Evolutionary conservation across 306 rosid genomes (phyloP), one percentile per base, ranked within the genome.

Genomic region (Medicago arabica): DNA sequence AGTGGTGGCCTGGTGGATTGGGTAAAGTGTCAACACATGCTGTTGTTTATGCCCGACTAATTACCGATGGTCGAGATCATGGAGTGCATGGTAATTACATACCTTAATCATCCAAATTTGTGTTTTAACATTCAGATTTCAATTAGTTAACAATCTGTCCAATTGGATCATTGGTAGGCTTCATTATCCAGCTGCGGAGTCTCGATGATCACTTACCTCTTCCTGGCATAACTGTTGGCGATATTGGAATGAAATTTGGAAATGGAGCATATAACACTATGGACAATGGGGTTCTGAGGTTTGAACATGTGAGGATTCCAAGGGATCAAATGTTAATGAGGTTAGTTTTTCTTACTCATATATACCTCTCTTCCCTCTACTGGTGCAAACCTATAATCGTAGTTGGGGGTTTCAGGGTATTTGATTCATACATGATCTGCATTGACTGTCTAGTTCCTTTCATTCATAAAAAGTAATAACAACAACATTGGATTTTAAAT

Each of bases 1-100:
- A 95, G 99, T 95, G 99, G 99, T 95, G 97, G 99, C 99, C 99
- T 75, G 99, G 99, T 79, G 99, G 99, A 76, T 83, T 95, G 92
- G 99, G 97, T 66, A 95, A 95, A 86, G 84, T 82, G 74, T 85
- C 97, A 13, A 95, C 97, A 2, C 99, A 95, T 63, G 97, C 88
- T 63, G 80, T 87, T 82, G 86, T 90, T 75, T 95, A 85, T 85
- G 97, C 93, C 46, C 90, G 96, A 71, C 96, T 95, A 80, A 82
- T 90, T 49, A 85, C 89, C 25, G 85, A 88, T 46, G 91, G 96
- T 43, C 77, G 41, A 75, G 97, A 95, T 82, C 74, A 89, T 18
- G 97, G 99, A 80, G 93, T 95, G 82, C 84, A 95, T 71, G 99
- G 99, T 95, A 95, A 75, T 38, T 66, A 65, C 21, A 71, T 41